Base-by-base conservation (phyloP, 163 green algal species). In the Prototheca wickerhamii region DNA sequence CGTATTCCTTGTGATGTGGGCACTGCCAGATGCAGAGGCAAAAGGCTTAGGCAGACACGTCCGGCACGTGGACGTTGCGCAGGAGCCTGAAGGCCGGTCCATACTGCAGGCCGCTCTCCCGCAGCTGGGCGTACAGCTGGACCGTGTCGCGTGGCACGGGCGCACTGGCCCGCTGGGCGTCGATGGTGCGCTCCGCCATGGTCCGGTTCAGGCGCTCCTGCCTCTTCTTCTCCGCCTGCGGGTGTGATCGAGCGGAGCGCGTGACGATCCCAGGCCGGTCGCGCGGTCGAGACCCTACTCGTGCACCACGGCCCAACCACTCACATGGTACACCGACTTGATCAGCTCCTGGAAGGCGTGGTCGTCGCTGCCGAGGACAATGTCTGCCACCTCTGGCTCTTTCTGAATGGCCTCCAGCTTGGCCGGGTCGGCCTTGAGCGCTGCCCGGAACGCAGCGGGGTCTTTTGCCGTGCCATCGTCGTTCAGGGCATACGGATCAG, bases 71-170 rank as follows among this genome's bases (percentile, higher is more conserved):
- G 53, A 97, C 87, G 53, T 96, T 95, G 12, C 85, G 64, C 57
- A 97, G 80, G 54, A 97, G 83, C 51, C 90, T 66, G 77, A 97
- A 97, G 7, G 88, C 80, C 0, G 90, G 90, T 10, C 90, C 90
- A 67, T 97, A 97, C 79, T 96, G 82, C 70, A 97, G 77, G 1
- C 90, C 90, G 44, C 79, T 81, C 52, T 89, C 83, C n/a, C 69
- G 62, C 63, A 97, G 78, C 75, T 90, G 81, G 57, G 83, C 66
- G 68, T 97, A 97, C 46, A 97, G 73, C 73, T 91, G 84, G 33
- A 92, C 87, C 0, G 61, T 71, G 53, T 67, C 60, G 26, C 67
- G 60, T 1, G 72, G 72, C 34, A 72, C 64, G 20, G 72, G 66
- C 26, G 67, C 86, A 34, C 75, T 87, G 4, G 83, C 86, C 12